Conservation (phyloP, 495 filamentous ascomycete genomes). For the Lineolata rhizophorae region DNA sequence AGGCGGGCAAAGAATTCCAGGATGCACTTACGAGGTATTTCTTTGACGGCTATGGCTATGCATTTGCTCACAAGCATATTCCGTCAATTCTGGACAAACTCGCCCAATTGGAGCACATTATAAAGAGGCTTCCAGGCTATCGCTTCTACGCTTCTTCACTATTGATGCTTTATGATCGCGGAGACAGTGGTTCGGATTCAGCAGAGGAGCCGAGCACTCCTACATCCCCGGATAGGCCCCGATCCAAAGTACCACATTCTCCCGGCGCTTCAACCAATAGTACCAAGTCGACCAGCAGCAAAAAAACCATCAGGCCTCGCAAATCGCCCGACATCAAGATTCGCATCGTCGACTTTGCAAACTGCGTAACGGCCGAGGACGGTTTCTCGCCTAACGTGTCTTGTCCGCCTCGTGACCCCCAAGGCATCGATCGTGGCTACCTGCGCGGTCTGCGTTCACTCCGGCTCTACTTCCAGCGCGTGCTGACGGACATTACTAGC, state of each 20-base stretch:
- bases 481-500: constrained; percentile 65
- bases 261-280: neutral
- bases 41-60: constrained; percentile 67
- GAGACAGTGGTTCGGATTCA: constrained; percentile 7
- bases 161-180: constrained; percentile 83
- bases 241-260: neutral
- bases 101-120: constrained; percentile 57
- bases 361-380: constrained; percentile 82
- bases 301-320: constrained; percentile 4
- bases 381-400: constrained; percentile 24
- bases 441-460: constrained; percentile 64
- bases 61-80: constrained; percentile 61
- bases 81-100: constrained; percentile 72
- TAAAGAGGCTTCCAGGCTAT: constrained; percentile 57
- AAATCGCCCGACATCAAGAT: constrained; percentile 46
- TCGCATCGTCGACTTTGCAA: constrained; percentile 97
- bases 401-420: constrained; percentile 63
- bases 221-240: neutral
- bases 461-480: constrained; percentile 66
- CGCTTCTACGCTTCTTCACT: constrained; percentile 92
- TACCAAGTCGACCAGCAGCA: neutral
- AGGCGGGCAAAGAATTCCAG: constrained; percentile 78
- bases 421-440: constrained; percentile 73
- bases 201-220: constrained; percentile 11
- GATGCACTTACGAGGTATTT: constrained; percentile 73